These are phyloP conservation scores for Leishmania mexicana DNA, from an alignment of 208 protist genomes.

Conservation along the genomic window DNA sequence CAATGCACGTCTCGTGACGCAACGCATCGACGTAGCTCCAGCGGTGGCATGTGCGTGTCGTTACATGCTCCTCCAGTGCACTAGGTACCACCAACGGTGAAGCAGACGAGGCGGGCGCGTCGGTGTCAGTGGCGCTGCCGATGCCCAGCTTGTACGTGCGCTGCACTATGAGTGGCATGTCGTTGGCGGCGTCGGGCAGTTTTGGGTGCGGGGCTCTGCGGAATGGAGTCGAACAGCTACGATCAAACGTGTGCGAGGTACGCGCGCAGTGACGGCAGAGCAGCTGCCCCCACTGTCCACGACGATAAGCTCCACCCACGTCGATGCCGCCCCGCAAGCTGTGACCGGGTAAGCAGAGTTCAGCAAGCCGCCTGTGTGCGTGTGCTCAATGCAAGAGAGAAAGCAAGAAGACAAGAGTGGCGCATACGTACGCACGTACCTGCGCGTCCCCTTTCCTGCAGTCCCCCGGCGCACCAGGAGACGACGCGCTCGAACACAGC, in stretches of 20 bases:
- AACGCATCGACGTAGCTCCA: slow-evolving; percentile 28
- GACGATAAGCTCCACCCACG: background rate
- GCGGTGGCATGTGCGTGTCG: slow-evolving; percentile 23
- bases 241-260: background rate
- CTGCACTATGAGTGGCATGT: slow-evolving; percentile 5
- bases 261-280: background rate
- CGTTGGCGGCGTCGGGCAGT: background rate
- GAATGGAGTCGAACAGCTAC: background rate
- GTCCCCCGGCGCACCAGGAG: background rate
- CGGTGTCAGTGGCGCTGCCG: background rate
- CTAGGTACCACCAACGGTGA: background rate
- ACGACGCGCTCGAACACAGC: background rate
- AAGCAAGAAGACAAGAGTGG: background rate
- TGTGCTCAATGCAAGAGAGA: background rate
- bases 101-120: background rate
- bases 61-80: background rate
- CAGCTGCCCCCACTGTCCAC: too few species aligned
- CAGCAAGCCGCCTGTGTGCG: too few species aligned
- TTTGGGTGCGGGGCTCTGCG: background rate
- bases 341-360: background rate
- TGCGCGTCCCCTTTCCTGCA: background rate
- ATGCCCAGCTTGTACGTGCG: slow-evolving; percentile 10
- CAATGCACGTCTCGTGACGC: slow-evolving; percentile 26
- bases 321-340: background rate
- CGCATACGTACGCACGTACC: background rate